Evolutionary conservation across 2,329 filamentous ascomycete species (phyloP).

Genomic region (Leptographium radiaticola): DNA sequence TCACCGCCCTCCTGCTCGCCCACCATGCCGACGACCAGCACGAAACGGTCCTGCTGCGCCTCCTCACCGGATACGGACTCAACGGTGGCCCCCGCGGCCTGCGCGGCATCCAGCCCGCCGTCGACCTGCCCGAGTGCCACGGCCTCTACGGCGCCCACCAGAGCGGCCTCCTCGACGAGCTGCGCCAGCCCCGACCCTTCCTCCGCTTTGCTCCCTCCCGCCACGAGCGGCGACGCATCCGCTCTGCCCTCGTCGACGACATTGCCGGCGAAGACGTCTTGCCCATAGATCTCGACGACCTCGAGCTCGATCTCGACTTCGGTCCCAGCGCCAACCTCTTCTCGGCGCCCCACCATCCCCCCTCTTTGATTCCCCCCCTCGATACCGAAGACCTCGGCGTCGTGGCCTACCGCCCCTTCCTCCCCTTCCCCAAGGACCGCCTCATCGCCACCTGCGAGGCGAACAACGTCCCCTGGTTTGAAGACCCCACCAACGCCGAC

Average conservation of each 20-base stretch:
- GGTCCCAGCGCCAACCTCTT: constrained; percentile 10
- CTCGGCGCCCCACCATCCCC: constrained; percentile 7
- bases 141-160: constrained; percentile 59
- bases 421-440: constrained; percentile 57
- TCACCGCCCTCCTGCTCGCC: constrained; percentile 57
- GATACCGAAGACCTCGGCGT: constrained; percentile 51
- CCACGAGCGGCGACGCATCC: constrained; percentile 14
- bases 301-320: constrained; percentile 8
- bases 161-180: constrained; percentile 45
- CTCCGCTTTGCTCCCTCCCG: constrained; percentile 22
- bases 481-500: constrained; percentile 74
- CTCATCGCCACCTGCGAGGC: constrained; percentile 63
- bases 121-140: constrained; percentile 72
- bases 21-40: constrained; percentile 88
- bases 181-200: constrained; percentile 21
- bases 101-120: constrained; percentile 49
- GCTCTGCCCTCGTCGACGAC: constrained; percentile 13
- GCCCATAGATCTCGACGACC: background rate
- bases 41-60: constrained; percentile 74
- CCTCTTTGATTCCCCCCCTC: constrained; percentile 14
- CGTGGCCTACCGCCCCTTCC: constrained; percentile 53
- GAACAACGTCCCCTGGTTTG: constrained; percentile 61
- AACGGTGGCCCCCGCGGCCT: constrained; percentile 57
- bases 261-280: background rate
- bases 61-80: constrained; percentile 54